phyloP scores from a whole-genome alignment of 176 grass and related monocot genomes.

The Ananas comosus region DNA sequence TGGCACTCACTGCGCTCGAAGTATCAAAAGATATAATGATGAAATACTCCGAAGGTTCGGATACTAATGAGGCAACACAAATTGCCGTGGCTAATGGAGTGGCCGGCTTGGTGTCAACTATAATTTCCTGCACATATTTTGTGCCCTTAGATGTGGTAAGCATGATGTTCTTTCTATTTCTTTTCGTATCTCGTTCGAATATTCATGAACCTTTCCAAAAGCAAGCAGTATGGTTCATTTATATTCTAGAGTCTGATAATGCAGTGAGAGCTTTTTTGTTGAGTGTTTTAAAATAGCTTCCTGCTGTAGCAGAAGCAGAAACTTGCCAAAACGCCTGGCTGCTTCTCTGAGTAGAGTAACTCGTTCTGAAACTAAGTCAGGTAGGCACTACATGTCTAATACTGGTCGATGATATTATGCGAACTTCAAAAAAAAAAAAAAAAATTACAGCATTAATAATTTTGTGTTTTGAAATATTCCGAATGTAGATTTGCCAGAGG shows the following conservation, averaged over 20 bases:
- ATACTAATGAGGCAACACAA: conserved; percentile 59
- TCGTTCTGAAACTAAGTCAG: no score
- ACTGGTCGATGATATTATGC: no score
- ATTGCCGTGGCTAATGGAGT: conserved; percentile 66
- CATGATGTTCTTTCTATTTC: conserved; percentile 9
- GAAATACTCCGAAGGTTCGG: conserved; percentile 50
- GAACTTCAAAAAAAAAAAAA: background rate
- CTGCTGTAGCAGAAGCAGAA: no score
- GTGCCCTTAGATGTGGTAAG: conserved; percentile 96
- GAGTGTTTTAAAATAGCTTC: no score
- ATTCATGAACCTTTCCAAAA: background rate
- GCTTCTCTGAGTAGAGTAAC: no score
- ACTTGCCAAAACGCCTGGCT: no score
- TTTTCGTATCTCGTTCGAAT: background rate
- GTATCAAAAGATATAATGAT: conserved; percentile 76
- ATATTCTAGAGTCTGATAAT: no score
- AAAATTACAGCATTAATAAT: background rate
- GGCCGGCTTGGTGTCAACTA: conserved; percentile 65
- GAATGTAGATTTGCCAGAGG: conserved; percentile 68
- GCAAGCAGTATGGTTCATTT: no score
- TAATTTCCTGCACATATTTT: conserved; percentile 73
- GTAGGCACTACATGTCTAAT: no score
- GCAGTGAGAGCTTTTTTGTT: no score
- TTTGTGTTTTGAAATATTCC: background rate
- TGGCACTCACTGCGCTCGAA: conserved; percentile 82